Conservation (phyloP, 2,329 filamentous ascomycete species). For the Clonostachys byssicola region DNA sequence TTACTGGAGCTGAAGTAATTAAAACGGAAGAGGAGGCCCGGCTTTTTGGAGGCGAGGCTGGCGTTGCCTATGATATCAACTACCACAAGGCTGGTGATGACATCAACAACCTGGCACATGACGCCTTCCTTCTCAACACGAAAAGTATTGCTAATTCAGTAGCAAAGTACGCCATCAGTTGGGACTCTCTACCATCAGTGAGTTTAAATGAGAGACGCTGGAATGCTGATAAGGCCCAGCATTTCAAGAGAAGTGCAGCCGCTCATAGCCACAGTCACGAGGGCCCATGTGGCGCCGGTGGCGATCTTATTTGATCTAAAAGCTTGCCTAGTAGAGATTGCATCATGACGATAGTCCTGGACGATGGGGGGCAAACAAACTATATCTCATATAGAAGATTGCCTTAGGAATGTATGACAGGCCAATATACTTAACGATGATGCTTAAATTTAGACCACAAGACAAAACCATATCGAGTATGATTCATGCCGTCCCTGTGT, state of each 20-base stretch:
- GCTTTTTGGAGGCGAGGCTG: conserved; percentile 59
- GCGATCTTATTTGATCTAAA: background rate
- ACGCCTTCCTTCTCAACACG: conserved; percentile 41
- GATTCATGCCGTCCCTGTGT: too few species aligned
- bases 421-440: too few species aligned
- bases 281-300: background rate
- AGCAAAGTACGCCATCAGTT: conserved; percentile 33
- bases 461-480: too few species aligned
- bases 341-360: too few species aligned
- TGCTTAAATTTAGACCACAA: too few species aligned
- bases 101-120: conserved; percentile 28
- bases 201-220: conserved; percentile 17
- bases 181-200: conserved; percentile 20
- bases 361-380: too few species aligned
- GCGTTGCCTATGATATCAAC: conserved; percentile 38
- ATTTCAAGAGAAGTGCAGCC: conserved; percentile 15
- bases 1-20: conserved; percentile 62
- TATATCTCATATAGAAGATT: too few species aligned
- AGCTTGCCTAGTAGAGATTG: too few species aligned
- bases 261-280: conserved; percentile 4
- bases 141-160: conserved; percentile 35
- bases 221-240: conserved; percentile 18
- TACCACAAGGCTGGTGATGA: conserved; percentile 41
- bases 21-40: conserved; percentile 57
- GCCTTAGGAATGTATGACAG: too few species aligned